A percentile compares a stretch with the other conserved stretches of the same genome.
Evolutionary conservation across 2,329 filamentous ascomycete genomes (phyloP).

Genomic region (Penicillium sp.): DNA sequence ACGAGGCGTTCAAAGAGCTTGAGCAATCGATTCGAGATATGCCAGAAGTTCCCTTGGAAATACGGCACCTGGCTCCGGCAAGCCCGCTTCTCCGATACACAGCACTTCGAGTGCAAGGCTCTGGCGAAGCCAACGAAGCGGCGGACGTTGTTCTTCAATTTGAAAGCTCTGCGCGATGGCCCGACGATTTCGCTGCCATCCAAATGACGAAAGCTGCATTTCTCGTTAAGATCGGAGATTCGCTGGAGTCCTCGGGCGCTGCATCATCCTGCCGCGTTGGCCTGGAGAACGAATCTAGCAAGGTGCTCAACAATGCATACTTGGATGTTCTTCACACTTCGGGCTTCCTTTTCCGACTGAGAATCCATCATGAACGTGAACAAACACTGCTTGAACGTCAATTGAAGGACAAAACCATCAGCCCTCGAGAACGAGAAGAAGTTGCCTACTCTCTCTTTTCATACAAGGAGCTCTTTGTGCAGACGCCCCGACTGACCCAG

Average conservation of each 20-base stretch:
- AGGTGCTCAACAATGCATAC: conserved; percentile 71
- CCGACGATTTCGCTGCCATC: conserved; percentile 83
- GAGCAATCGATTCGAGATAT: conserved; percentile 73
- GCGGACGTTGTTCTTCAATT: conserved; percentile 84
- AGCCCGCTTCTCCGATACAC: conserved; percentile 70
- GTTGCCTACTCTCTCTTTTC: conserved; percentile 64
- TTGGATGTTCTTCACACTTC: conserved; percentile 73
- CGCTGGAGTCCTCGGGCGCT: conserved; percentile 61
- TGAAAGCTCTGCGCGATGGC: conserved; percentile 89
- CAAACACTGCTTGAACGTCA: conserved; percentile 73
- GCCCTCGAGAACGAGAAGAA: conserved; percentile 62
- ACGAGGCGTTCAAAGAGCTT: conserved; percentile 65
- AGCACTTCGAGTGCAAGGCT: conserved; percentile 39
- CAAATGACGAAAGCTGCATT: conserved; percentile 94
- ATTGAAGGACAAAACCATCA: conserved; percentile 66
- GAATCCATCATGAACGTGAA: conserved; percentile 86
- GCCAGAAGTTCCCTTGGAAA: conserved; percentile 78
- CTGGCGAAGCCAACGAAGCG: conserved; percentile 41
- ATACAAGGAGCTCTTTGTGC: conserved; percentile 67
- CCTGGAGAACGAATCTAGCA: conserved; percentile 67
- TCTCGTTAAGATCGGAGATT: conserved; percentile 64
- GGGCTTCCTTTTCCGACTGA: conserved; percentile 72
- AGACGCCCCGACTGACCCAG: conserved; percentile 74
- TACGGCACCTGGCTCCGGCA: conserved; percentile 72
- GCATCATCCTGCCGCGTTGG: conserved; percentile 67